Percentiles rank a stretch among this genome's conserved stretches.
phyloP scores from a whole-genome alignment of 192 early-diverging fungal genomes.

The Podila horticola region DNA sequence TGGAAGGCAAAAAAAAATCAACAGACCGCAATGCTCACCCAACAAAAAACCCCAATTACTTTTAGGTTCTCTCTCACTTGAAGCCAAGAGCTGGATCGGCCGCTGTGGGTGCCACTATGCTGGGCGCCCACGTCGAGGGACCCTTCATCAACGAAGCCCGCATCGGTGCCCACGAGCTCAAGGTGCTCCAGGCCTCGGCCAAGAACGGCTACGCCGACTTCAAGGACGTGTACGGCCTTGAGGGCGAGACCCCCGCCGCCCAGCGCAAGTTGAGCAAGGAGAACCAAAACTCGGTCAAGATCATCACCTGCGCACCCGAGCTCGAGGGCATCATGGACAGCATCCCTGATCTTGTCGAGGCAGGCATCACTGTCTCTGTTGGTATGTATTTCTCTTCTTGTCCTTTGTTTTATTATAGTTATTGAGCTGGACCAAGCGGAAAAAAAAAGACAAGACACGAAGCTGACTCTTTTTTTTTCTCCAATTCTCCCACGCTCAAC shows the following conservation, averaged over 20 bases:
- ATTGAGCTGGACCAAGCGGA: not conserved
- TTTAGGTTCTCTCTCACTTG: constrained; percentile 63
- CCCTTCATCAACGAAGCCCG: constrained; percentile 76
- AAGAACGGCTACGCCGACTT: constrained; percentile 72
- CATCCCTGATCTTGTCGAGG: constrained; percentile 71
- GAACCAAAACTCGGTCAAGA: constrained; percentile 66
- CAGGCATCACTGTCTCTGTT: constrained; percentile 74
- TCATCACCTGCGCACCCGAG: constrained; percentile 85
- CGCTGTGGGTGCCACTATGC: constrained; percentile 71
- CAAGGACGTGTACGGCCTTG: constrained; percentile 77
- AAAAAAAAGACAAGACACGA: not conserved
- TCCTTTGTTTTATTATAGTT: not conserved
- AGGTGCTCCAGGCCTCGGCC: constrained; percentile 65
- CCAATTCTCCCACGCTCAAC: not conserved
- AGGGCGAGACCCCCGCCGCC: constrained; percentile 45
- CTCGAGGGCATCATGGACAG: constrained; percentile 74
- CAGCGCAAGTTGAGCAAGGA: constrained; percentile 34
- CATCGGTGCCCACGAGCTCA: constrained; percentile 80
- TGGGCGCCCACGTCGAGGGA: constrained; percentile 70
- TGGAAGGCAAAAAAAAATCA: not conserved
- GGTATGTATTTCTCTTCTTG: constrained; percentile 37
- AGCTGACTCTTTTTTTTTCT: not conserved
- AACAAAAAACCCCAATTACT: not conserved
- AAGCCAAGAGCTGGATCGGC: constrained; percentile 71
- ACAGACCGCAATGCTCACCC: not conserved